These are phyloP conservation scores for Melanopsichium pennsylvanicum DNA, from an alignment of 1,284 basidiomycete genomes.

Conservation along the genomic window DNA sequence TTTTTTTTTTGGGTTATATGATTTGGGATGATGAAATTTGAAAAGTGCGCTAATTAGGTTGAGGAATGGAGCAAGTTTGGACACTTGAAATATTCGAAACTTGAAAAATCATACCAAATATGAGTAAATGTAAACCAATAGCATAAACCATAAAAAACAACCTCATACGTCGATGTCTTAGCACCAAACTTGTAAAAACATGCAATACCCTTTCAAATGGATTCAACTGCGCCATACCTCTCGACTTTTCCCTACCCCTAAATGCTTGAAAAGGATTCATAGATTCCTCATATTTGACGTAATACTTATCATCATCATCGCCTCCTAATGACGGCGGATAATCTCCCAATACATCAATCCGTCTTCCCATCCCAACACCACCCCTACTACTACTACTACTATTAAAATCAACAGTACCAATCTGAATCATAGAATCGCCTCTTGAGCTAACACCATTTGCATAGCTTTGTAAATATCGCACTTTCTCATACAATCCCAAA, in stretches of 20 bases:
- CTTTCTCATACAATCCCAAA: slow-evolving; percentile 60
- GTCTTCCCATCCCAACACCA: slow-evolving; percentile 2
- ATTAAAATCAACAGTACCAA: too few species aligned
- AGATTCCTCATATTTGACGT: slow-evolving; percentile 88
- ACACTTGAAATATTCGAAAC: slow-evolving; percentile 27
- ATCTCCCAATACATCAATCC: slow-evolving; percentile 23
- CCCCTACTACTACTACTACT: too few species aligned
- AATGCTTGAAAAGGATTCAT: slow-evolving; percentile 99
- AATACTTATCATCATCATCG: slow-evolving; percentile 77
- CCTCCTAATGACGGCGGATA: slow-evolving; percentile 13
- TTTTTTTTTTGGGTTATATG: too few species aligned
- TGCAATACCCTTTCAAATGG: slow-evolving; percentile 89
- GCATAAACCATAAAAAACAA: slow-evolving; percentile 85
- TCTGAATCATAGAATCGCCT: slow-evolving; percentile 23
- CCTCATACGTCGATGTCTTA: slow-evolving; percentile 77
- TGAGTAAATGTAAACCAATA: slow-evolving; percentile 77
- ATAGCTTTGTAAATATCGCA: slow-evolving; percentile 59
- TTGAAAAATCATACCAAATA: slow-evolving; percentile 73
- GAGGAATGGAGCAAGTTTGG: slow-evolving; percentile 26
- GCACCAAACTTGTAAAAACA: slow-evolving; percentile 80
- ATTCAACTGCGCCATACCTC: slow-evolving; percentile 89
- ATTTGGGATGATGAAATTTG: not conserved
- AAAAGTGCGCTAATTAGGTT: not conserved
- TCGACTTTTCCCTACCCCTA: slow-evolving; percentile 87
- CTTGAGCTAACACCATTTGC: not conserved